Conservation (phyloP, 139 green algal species). For the Mychonastes homosphaera region DNA sequence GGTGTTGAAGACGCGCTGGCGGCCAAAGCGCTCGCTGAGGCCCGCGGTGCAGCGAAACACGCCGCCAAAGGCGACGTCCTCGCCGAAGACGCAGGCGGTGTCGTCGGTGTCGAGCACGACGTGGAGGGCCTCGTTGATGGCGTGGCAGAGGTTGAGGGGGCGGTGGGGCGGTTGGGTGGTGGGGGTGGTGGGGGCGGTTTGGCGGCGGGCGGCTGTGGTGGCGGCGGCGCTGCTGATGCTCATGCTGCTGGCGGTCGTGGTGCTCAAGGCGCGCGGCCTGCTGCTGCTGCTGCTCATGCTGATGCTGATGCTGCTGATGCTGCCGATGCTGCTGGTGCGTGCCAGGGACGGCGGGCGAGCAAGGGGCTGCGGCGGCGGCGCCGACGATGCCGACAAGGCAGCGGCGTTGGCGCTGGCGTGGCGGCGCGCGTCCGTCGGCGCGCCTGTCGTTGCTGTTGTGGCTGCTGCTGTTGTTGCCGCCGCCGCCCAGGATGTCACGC, state of each 20-base stretch:
- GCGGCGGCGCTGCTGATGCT: slow-evolving; percentile 1
- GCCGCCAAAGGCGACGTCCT: slow-evolving; percentile 87
- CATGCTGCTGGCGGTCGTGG: slow-evolving; percentile 3
- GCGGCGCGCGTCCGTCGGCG: too few relatives aligned
- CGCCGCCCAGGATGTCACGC: too few relatives aligned
- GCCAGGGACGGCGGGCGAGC: too few relatives aligned
- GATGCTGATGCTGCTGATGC: too few relatives aligned
- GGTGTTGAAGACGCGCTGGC: slow-evolving; percentile 84
- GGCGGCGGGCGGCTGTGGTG: background rate
- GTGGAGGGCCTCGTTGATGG: slow-evolving; percentile 76
- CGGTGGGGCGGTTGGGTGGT: slow-evolving; percentile 1
- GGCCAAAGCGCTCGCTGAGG: slow-evolving; percentile 62
- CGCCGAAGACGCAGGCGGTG: slow-evolving; percentile 64
- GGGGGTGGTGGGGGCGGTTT: background rate
- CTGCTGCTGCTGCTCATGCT: too few relatives aligned
- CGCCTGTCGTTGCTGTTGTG: too few relatives aligned
- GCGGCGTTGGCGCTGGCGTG: too few relatives aligned
- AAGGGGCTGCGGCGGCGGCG: too few relatives aligned
- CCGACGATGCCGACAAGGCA: too few relatives aligned
- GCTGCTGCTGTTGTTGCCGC: too few relatives aligned
- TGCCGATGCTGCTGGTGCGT: too few relatives aligned
- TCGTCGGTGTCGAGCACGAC: slow-evolving; percentile 54
- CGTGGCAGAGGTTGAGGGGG: slow-evolving; percentile 68
- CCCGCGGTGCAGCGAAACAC: slow-evolving; percentile 86
- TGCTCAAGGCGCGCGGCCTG: too few relatives aligned